Percentiles rank a stretch among this genome's conserved stretches.
Conservation (phyloP, 2,329 filamentous ascomycete genomes). For the Pseudocercospora fuligena region DNA sequence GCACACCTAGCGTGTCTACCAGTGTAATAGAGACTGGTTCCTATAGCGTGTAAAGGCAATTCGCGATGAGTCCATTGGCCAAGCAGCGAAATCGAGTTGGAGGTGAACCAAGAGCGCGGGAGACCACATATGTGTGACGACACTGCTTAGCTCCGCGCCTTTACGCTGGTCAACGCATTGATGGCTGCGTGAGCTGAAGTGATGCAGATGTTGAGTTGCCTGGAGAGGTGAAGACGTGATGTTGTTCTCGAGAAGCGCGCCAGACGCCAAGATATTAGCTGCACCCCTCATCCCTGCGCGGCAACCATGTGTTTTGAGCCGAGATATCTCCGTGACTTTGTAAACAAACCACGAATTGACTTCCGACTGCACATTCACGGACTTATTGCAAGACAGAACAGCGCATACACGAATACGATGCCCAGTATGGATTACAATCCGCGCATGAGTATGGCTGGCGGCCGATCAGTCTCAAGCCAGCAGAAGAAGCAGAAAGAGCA, state of each 20-base stretch:
- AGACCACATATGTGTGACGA: not conserved
- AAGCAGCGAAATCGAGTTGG: not conserved
- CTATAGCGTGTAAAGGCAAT: not conserved
- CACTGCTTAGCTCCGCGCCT: not conserved
- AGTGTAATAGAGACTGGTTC: not conserved
- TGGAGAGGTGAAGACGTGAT: not conserved
- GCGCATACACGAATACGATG: constrained; percentile 30
- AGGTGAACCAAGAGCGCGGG: not conserved
- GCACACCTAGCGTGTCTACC: not conserved
- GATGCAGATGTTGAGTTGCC: not conserved
- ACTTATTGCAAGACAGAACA: constrained; percentile 5
- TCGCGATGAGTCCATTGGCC: not conserved
- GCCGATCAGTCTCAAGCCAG: constrained; percentile 41
- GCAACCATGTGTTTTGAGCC: not conserved
- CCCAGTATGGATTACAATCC: constrained; percentile 54
- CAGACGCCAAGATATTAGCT: not conserved
- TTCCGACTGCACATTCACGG: not conserved
- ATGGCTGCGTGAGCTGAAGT: not conserved
- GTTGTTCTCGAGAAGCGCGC: not conserved
- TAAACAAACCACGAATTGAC: not conserved
- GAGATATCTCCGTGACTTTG: not conserved
- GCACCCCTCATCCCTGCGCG: not conserved
- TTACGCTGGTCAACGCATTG: not conserved
- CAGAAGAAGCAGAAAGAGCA: constrained; percentile 47
- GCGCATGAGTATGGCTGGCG: constrained; percentile 56